Evolutionary conservation across 495 filamentous ascomycete species (phyloP).

Genomic region (Penicillium canariense): DNA sequence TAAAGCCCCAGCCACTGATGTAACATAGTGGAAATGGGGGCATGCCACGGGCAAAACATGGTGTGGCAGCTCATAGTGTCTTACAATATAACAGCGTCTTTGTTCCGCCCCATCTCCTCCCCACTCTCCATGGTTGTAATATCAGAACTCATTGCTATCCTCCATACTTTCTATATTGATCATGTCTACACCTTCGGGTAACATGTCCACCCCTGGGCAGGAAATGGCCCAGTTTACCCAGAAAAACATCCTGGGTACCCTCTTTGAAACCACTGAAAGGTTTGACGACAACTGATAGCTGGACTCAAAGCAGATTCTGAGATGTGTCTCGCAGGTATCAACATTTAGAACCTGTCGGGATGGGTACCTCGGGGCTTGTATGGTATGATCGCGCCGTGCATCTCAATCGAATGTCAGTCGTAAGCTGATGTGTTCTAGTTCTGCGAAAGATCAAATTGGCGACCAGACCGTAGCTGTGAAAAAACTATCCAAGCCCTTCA

Average conservation of each 20-base stretch:
- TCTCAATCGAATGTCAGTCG: background rate
- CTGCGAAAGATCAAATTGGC: conserved; percentile 91
- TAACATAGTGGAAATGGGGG: background rate
- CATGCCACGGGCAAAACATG: background rate
- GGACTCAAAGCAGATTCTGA: background rate
- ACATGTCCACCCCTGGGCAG: conserved; percentile 10
- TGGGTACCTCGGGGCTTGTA: conserved; percentile 96
- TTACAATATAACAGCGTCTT: background rate
- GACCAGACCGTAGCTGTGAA: conserved; percentile 92
- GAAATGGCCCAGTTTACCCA: conserved; percentile 94
- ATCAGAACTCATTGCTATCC: background rate
- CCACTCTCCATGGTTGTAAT: background rate
- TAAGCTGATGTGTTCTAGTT: conserved; percentile 51
- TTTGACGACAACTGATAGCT: conserved; percentile 25
- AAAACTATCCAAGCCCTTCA: conserved; percentile 99
- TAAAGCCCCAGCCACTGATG: conserved; percentile 5
- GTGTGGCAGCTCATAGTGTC: background rate
- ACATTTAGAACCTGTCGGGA: conserved; percentile 92
- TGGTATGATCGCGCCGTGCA: conserved; percentile 70
- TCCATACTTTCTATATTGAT: background rate
- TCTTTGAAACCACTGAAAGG: conserved; percentile 98
- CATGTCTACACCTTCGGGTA: conserved; percentile 8
- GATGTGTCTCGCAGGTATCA: conserved; percentile 63
- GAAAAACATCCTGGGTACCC: conserved; percentile 95
- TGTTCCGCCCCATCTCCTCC: background rate